Conservation (phyloP, 192 early-diverging fungal species). For the Coemansia sp. region DNA sequence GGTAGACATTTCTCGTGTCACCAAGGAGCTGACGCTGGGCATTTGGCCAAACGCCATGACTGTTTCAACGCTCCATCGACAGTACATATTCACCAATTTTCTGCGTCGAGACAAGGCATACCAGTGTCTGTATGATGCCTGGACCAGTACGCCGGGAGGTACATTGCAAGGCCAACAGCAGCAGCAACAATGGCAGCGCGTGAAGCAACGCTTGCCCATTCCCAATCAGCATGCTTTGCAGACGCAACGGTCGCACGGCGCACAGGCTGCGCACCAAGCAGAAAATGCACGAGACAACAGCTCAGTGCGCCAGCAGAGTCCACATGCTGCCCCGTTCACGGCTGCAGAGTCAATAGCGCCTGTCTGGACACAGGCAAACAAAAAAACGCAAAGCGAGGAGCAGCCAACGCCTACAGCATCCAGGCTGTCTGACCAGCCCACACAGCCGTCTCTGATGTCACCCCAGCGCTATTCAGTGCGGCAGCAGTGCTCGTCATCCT, state of each 20-base stretch:
- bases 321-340: neutral
- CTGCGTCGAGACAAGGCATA: slow-evolving; percentile 45
- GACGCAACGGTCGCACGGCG: neutral
- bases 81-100: slow-evolving; percentile 53
- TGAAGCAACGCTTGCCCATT: neutral
- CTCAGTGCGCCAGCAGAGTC: neutral
- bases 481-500: too few relatives aligned
- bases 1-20: slow-evolving; percentile 41
- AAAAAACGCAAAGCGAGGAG: neutral
- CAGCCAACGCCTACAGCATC: neutral
- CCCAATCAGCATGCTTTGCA: neutral
- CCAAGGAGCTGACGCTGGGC: slow-evolving; percentile 48
- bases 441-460: neutral
- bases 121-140: slow-evolving; percentile 19
- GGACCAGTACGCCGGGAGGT: neutral
- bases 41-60: slow-evolving; percentile 52
- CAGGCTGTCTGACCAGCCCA: neutral
- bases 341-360: neutral
- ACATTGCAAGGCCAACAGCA: neutral
- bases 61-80: slow-evolving; percentile 22
- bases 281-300: neutral
- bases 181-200: neutral
- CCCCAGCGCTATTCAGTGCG: neutral
- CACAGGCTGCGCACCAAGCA: neutral
- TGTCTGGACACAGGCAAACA: neutral